phyloP scores from a whole-genome alignment of 2,329 filamentous ascomycete genomes.

The Nigrograna mackinnonii region DNA sequence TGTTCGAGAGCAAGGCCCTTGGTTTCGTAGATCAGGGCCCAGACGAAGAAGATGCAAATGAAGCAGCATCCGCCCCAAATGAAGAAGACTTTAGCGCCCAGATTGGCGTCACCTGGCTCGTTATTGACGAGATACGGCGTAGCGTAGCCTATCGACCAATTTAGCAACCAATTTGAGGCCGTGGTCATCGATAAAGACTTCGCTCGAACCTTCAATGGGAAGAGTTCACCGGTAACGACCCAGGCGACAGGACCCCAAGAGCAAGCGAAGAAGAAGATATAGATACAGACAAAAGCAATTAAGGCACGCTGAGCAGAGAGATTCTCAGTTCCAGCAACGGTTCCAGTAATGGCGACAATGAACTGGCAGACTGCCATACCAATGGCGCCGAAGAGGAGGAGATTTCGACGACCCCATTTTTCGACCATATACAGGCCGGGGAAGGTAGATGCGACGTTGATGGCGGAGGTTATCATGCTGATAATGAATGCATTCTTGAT shows the following conservation, averaged over 20 bases:
- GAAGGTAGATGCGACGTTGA: conserved; percentile 77
- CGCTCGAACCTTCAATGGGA: conserved; percentile 51
- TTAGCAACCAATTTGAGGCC: conserved; percentile 59
- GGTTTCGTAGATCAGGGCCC: conserved; percentile 75
- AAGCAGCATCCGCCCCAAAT: conserved; percentile 59
- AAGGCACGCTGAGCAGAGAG: conserved; percentile 41
- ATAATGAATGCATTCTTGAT: conserved; percentile 64
- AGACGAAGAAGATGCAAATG: conserved; percentile 67
- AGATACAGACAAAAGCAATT: conserved; percentile 61
- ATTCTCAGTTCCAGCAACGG: conserved; percentile 39
- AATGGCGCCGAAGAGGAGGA: conserved; percentile 74
- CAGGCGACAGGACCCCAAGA: conserved; percentile 79
- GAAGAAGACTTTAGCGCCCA: conserved; percentile 61
- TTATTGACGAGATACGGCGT: conserved; percentile 74
- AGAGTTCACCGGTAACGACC: conserved; percentile 54
- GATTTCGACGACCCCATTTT: conserved; percentile 73
- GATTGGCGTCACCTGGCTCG: conserved; percentile 64
- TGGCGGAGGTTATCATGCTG: conserved; percentile 73
- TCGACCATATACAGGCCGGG: conserved; percentile 79
- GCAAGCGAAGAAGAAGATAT: conserved; percentile 80
- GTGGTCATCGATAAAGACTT: conserved; percentile 57
- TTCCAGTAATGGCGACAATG: conserved; percentile 46
- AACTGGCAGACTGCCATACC: conserved; percentile 64
- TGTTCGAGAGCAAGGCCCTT: conserved; percentile 78
- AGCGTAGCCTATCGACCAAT: conserved; percentile 51